A percentile compares a stretch with the other conserved stretches of the same genome.
Evolutionary conservation across 345 rosid genomes (phyloP).

Genomic region (Crucihimalaya himalaica): DNA sequence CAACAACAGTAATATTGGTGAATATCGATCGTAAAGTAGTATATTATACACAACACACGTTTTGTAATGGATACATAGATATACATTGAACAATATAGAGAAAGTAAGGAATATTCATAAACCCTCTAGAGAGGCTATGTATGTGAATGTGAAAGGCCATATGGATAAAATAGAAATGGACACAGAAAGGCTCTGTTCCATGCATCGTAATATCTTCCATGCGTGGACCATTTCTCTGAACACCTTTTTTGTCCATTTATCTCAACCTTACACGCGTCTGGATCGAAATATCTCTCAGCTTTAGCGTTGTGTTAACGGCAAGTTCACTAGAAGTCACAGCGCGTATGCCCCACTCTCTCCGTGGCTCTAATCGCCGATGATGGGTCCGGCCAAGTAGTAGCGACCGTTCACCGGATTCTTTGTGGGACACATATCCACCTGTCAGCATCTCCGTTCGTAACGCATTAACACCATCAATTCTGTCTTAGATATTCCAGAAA

Average conservation of each 20-base stretch:
- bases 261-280: slow-evolving; percentile 33
- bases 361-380: slow-evolving; percentile 17
- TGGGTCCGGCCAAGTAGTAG: slow-evolving; percentile 34
- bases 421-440: slow-evolving; percentile 15
- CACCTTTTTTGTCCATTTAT: slow-evolving; percentile 28
- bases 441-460: slow-evolving; percentile 11
- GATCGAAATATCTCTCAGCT: slow-evolving; percentile 20
- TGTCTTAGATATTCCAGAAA: background rate
- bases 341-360: slow-evolving; percentile 33
- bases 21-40: background rate
- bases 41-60: background rate
- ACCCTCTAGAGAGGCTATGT: background rate
- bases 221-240: slow-evolving; percentile 34
- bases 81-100: slow-evolving; percentile 20
- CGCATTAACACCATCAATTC: slow-evolving; percentile 13
- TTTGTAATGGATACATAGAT: background rate
- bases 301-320: slow-evolving; percentile 40
- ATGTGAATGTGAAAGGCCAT: slow-evolving; percentile 8
- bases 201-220: slow-evolving; percentile 23
- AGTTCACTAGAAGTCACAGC: slow-evolving; percentile 33
- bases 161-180: slow-evolving; percentile 22
- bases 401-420: slow-evolving; percentile 38
- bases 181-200: slow-evolving; percentile 28
- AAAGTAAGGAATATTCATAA: slow-evolving; percentile 34
- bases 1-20: background rate